Percentiles rank a stretch among this genome's conserved stretches.
Evolutionary conservation across 2,329 filamentous ascomycete species (phyloP).

Genomic region (Colletotrichum lentis): DNA sequence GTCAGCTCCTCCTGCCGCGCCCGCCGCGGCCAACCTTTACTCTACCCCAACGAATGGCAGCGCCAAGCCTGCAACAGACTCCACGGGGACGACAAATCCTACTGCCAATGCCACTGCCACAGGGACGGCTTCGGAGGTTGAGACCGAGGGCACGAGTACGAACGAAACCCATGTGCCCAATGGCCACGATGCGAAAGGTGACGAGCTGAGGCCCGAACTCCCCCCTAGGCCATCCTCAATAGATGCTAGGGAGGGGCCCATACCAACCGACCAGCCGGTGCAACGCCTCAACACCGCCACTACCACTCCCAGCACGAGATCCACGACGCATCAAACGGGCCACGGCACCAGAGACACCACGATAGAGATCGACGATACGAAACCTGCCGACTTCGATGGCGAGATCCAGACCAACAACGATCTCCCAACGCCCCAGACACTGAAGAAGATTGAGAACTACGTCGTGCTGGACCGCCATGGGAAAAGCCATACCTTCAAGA

Average conservation of each 20-base stretch:
- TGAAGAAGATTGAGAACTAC: conserved; percentile 63
- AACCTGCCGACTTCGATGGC: conserved; percentile 63
- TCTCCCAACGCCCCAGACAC: conserved; percentile 58
- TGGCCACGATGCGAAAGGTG: conserved; percentile 18
- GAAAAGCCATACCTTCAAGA: conserved; percentile 68
- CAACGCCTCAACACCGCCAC: conserved; percentile 14
- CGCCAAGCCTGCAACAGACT: conserved; percentile 23
- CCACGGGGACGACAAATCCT: conserved; percentile 8
- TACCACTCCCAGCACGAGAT: conserved; percentile 16
- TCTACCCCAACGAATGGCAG: conserved; percentile 8
- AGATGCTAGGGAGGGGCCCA: conserved; percentile 5
- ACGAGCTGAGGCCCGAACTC: neutral
- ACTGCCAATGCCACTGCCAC: neutral
- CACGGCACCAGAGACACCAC: conserved; percentile 36
- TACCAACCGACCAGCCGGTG: neutral
- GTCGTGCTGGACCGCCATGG: conserved; percentile 69
- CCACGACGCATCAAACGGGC: conserved; percentile 25
- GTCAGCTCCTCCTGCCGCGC: conserved; percentile 27
- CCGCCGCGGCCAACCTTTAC: conserved; percentile 18
- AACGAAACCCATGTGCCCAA: conserved; percentile 2
- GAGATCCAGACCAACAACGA: conserved; percentile 64
- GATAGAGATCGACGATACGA: conserved; percentile 50
- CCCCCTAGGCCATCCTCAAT: conserved; percentile 11
- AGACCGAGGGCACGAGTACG: neutral
- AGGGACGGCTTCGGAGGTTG: neutral